These are phyloP conservation scores for Saccharomycopsis synnaedendra DNA, from an alignment of 805 yeast species.

Conservation along the genomic window DNA sequence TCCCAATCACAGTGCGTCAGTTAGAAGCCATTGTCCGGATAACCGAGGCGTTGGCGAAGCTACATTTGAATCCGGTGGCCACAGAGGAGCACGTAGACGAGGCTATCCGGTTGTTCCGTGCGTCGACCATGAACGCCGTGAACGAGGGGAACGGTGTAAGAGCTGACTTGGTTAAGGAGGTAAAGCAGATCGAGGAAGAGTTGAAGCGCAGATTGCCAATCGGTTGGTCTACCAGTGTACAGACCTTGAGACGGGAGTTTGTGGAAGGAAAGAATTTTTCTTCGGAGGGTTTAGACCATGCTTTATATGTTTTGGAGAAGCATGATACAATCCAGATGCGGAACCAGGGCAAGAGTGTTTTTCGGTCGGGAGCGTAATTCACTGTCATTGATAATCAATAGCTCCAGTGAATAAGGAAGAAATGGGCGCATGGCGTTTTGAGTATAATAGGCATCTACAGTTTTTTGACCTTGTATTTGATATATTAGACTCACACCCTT, in stretches of 20 bases:
- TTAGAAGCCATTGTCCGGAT: constrained; percentile 95
- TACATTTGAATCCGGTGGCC: constrained; percentile 74
- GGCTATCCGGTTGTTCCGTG: constrained; percentile 86
- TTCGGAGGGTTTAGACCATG: constrained; percentile 69
- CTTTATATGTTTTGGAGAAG: constrained; percentile 70
- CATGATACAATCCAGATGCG: constrained; percentile 82
- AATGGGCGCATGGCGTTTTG: too few species aligned
- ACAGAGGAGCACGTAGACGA: constrained; percentile 87
- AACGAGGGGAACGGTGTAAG: constrained; percentile 49
- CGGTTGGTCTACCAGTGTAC: constrained; percentile 91
- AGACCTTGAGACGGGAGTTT: constrained; percentile 74
- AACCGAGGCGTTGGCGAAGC: constrained; percentile 85
- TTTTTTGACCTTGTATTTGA: too few species aligned
- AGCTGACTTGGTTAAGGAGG: constrained; percentile 52
- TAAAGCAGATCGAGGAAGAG: constrained; percentile 70
- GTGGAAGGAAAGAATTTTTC: constrained; percentile 53
- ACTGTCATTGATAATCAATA: background rate
- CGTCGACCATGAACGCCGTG: constrained; percentile 96
- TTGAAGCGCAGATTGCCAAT: constrained; percentile 84
- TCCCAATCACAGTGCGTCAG: constrained; percentile 96
- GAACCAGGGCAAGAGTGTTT: constrained; percentile 74
- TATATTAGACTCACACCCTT: too few species aligned
- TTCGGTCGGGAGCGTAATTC: constrained; percentile 54
- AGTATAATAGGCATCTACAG: too few species aligned
- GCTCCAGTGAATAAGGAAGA: too few species aligned